Conservation (phyloP, 345 rosid species). For the Reutealis trisperma region DNA sequence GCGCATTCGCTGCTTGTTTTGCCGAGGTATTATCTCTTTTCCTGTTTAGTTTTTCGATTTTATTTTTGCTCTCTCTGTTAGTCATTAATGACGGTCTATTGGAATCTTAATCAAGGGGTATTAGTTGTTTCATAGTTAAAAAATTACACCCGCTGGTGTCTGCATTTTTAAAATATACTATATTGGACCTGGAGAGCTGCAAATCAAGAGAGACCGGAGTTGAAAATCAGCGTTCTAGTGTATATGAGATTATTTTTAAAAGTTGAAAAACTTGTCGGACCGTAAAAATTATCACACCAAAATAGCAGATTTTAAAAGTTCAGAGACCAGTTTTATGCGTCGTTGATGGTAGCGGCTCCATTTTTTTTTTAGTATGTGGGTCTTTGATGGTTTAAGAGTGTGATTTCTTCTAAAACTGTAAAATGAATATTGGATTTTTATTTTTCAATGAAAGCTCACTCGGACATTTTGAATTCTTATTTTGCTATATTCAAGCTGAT, state of each 20-base stretch:
- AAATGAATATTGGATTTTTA: background rate
- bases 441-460: background rate
- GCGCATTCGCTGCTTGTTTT: constrained; percentile 98
- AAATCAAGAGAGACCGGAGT: too few relatives aligned
- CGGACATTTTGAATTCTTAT: background rate
- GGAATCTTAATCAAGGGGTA: background rate
- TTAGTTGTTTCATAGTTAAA: too few relatives aligned
- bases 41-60: background rate
- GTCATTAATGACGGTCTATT: background rate
- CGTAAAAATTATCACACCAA: too few relatives aligned
- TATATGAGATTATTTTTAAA: too few relatives aligned
- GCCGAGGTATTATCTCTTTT: constrained; percentile 65
- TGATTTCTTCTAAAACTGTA: background rate
- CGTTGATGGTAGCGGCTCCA: background rate
- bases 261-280: too few relatives aligned
- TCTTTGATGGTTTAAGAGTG: background rate
- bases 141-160: too few relatives aligned
- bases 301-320: too few relatives aligned
- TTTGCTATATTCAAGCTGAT: background rate
- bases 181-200: too few relatives aligned
- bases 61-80: background rate
- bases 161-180: too few relatives aligned
- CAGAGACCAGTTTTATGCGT: background rate
- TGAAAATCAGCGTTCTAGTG: too few relatives aligned
- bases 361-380: background rate